Evolutionary conservation across 176 grass and related monocot species (phyloP).

Genomic region (Rhynchospora pubera): DNA sequence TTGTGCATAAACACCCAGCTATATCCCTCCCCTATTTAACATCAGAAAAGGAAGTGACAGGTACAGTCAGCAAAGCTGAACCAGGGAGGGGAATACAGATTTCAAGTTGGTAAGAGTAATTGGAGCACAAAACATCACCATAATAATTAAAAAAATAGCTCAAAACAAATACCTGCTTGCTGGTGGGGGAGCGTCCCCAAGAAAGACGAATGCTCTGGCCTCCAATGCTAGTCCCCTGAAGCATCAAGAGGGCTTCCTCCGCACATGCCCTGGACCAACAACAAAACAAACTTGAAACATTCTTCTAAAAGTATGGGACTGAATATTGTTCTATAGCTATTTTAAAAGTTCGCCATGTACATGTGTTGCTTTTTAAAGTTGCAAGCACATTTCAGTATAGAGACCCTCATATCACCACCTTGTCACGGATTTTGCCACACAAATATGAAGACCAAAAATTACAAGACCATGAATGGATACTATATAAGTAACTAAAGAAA

Average conservation of each 20-base stretch:
- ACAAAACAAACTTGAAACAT: background rate
- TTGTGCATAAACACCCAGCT: background rate
- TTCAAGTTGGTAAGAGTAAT: background rate
- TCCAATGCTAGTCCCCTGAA: constrained; percentile 78
- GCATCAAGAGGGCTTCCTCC: constrained; percentile 65
- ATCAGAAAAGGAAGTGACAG: background rate
- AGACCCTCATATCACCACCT: background rate
- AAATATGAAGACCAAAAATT: background rate
- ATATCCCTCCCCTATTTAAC: background rate
- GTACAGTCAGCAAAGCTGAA: background rate
- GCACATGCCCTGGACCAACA: constrained; percentile 51
- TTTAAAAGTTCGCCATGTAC: background rate
- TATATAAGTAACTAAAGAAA: background rate
- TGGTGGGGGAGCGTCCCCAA: constrained; percentile 84
- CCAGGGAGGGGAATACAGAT: background rate
- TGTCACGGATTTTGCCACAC: too few species aligned
- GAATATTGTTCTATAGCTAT: background rate
- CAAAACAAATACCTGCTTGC: constrained; percentile 39
- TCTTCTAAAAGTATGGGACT: background rate
- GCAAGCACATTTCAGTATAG: background rate
- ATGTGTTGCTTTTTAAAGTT: too few species aligned
- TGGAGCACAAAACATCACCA: background rate
- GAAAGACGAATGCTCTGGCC: constrained; percentile 92
- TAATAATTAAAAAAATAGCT: background rate
- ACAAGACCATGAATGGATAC: background rate